Evolutionary conservation across 495 filamentous ascomycete species (phyloP).

Genomic region (Extremus antarcticus): DNA sequence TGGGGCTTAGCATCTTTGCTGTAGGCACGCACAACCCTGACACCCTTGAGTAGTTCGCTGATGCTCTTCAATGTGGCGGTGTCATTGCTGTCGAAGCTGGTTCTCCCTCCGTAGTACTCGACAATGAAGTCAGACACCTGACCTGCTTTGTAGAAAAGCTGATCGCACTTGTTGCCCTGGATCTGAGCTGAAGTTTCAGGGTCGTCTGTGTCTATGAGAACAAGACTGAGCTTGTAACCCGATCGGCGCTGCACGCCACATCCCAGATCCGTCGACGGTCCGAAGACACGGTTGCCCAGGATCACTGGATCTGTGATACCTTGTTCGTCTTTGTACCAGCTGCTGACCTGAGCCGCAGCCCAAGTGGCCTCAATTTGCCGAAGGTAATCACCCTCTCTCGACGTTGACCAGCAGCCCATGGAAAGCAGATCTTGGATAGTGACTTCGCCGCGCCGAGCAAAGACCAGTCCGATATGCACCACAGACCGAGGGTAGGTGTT

Average conservation of each 20-base stretch:
- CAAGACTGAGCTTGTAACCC: neutral
- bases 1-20: neutral
- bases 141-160: constrained; percentile 1
- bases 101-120: no score
- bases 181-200: no score
- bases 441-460: no score
- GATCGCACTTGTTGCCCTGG: neutral
- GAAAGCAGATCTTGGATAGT: no score
- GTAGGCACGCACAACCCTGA: neutral
- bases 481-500: no score
- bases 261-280: neutral
- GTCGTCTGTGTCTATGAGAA: neutral
- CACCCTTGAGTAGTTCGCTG: neutral
- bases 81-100: no score
- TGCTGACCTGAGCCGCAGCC: neutral
- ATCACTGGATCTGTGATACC: neutral
- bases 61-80: neutral
- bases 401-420: no score
- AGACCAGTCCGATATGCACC: no score
- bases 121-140: constrained; percentile 4
- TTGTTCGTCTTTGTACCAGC: neutral
- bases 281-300: neutral
- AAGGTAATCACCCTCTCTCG: no score
- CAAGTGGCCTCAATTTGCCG: no score
- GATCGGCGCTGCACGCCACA: neutral